Percentiles rank a stretch among this genome's conserved stretches.
These are phyloP conservation scores for Neoboletus subvelutipes DNA, from an alignment of 768 basidiomycete genomes.

Conservation along the genomic window DNA sequence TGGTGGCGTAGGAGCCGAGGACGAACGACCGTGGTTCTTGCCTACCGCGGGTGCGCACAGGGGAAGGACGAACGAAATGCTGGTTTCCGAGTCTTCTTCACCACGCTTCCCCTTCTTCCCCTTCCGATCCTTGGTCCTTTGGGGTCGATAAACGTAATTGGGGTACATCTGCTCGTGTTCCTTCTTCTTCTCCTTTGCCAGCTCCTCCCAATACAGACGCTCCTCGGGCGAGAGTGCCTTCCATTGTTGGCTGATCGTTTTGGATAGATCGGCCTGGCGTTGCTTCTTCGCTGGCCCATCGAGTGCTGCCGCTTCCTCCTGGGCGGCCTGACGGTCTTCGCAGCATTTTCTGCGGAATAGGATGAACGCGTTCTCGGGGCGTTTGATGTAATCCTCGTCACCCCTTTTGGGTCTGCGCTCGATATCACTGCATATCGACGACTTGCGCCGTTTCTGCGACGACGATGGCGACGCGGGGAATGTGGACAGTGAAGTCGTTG, in stretches of 20 bases:
- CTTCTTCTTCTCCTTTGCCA: conserved; percentile 77
- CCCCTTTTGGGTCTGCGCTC: conserved; percentile 60
- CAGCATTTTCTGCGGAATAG: conserved; percentile 79
- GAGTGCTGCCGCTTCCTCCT: conserved; percentile 42
- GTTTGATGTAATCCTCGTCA: conserved; percentile 81
- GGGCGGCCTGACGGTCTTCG: conserved; percentile 62
- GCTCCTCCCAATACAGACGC: conserved; percentile 69
- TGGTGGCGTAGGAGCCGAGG: conserved; percentile 63
- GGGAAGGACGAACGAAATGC: conserved; percentile 48
- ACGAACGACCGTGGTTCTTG: conserved; percentile 46
- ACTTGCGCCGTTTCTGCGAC: conserved; percentile 52
- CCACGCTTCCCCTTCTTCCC: conserved; percentile 42
- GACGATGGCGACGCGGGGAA: conserved; percentile 34
- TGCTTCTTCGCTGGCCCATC: conserved; percentile 61
- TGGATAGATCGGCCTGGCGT: conserved; percentile 76
- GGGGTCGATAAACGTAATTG: conserved; percentile 77
- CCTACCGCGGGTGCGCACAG: conserved; percentile 39
- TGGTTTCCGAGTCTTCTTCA: conserved; percentile 50
- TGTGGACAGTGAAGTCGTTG: conserved; percentile 34
- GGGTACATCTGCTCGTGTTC: conserved; percentile 76
- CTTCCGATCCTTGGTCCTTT: conserved; percentile 51
- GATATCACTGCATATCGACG: conserved; percentile 44
- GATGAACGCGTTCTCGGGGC: conserved; percentile 84
- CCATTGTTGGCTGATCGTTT: conserved; percentile 82
- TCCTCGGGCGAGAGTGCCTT: conserved; percentile 65